Evolutionary conservation across 2,329 filamentous ascomycete species (phyloP).

Genomic region (Pyrenophora teres): DNA sequence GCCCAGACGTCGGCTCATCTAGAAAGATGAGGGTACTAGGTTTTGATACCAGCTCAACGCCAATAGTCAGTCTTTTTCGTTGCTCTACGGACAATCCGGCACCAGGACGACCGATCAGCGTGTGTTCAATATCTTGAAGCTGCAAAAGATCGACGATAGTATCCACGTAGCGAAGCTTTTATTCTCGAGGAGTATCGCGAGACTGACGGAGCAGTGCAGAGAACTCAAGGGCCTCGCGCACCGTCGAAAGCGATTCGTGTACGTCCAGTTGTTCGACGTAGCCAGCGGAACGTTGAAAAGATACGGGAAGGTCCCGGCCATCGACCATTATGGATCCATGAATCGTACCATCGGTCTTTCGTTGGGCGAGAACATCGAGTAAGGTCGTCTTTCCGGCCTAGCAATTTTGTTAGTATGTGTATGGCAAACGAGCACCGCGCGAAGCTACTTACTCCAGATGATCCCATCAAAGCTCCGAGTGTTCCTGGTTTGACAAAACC

Average conservation of each 20-base stretch:
- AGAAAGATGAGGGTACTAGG: slow-evolving; percentile 25
- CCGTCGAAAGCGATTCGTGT: slow-evolving; percentile 61
- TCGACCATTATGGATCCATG: slow-evolving; percentile 79
- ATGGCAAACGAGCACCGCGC: not conserved
- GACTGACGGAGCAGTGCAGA: slow-evolving; percentile 64
- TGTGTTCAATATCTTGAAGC: slow-evolving; percentile 63
- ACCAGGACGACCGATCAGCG: slow-evolving; percentile 49
- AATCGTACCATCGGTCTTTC: slow-evolving; percentile 81
- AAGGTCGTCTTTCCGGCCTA: slow-evolving; percentile 40
- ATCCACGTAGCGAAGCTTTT: slow-evolving; percentile 65
- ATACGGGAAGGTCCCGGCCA: slow-evolving; percentile 69
- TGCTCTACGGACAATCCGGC: slow-evolving; percentile 53
- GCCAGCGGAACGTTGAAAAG: slow-evolving; percentile 79
- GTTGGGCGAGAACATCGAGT: slow-evolving; percentile 60
- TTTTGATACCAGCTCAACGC: slow-evolving; percentile 48
- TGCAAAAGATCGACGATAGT: slow-evolving; percentile 63
- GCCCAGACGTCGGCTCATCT: slow-evolving; percentile 76
- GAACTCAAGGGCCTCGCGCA: slow-evolving; percentile 64
- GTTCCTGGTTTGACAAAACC: slow-evolving; percentile 60
- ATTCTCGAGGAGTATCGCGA: slow-evolving; percentile 55
- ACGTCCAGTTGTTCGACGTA: slow-evolving; percentile 61
- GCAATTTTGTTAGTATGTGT: not conserved
- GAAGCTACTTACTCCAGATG: slow-evolving; percentile 21
- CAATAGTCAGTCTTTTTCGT: slow-evolving; percentile 65
- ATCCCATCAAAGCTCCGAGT: slow-evolving; percentile 49